Conservation (phyloP, 2,329 filamentous ascomycete species). For the Clarireedia hainanense region DNA sequence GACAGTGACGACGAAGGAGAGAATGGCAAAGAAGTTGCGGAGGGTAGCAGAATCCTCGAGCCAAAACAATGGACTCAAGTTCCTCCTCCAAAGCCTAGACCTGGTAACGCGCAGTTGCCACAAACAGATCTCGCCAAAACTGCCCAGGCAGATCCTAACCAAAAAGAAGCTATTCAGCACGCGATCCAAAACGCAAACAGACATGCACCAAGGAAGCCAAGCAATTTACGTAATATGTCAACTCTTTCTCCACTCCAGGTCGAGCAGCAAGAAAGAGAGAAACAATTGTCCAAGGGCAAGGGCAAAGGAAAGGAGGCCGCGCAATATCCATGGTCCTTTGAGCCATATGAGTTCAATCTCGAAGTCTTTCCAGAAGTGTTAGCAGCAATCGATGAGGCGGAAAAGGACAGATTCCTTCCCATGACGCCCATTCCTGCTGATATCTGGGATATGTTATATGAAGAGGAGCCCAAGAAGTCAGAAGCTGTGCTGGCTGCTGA, state of each 20-base stretch:
- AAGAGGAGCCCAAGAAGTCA: background rate
- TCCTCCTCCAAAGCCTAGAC: conserved; percentile 10
- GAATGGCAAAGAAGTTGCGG: background rate
- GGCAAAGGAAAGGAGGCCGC: background rate
- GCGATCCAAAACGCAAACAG: conserved; percentile 9
- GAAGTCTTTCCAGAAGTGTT: background rate
- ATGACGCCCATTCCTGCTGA: conserved; percentile 1
- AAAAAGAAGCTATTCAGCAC: background rate
- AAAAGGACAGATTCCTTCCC: background rate
- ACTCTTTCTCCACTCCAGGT: conserved; percentile 10
- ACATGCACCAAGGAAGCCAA: conserved; percentile 8
- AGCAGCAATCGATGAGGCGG: background rate
- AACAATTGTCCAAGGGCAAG: background rate
- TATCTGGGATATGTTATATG: background rate
- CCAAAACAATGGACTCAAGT: conserved; percentile 10
- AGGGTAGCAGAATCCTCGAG: conserved; percentile 3
- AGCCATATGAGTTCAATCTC: background rate
- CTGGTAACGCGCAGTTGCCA: conserved; percentile 11
- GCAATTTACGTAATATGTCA: conserved; percentile 10
- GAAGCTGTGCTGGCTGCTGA: background rate
- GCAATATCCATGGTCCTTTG: background rate
- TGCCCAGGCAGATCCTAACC: background rate
- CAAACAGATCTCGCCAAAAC: background rate
- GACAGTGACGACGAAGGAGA: conserved; percentile 1
- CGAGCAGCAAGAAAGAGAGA: conserved; percentile 2